These are phyloP conservation scores for Coccinonectria pachysandricola DNA, from an alignment of 2,329 filamentous ascomycete species.

Conservation along the genomic window DNA sequence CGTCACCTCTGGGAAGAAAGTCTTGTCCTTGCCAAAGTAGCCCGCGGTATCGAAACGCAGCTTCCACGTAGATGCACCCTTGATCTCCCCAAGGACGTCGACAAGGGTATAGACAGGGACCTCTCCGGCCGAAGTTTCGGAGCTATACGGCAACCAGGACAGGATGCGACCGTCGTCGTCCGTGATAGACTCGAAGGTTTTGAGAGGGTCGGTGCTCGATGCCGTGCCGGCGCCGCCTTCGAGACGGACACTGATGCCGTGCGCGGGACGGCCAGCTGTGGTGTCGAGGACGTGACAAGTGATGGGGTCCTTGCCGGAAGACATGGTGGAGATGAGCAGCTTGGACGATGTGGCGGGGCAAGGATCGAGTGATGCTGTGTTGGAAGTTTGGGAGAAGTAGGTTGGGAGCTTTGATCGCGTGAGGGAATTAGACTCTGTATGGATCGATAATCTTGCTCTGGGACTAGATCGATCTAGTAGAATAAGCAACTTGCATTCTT, in stretches of 20 bases:
- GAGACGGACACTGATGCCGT: constrained; percentile 56
- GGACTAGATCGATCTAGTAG: too few relatives aligned
- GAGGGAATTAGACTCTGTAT: too few relatives aligned
- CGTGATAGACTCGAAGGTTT: constrained; percentile 55
- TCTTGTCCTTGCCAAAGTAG: constrained; percentile 57
- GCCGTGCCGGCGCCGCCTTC: constrained; percentile 30
- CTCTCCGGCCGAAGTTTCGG: constrained; percentile 39
- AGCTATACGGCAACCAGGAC: constrained; percentile 53
- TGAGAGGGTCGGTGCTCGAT: constrained; percentile 25
- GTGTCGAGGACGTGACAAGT: constrained; percentile 86
- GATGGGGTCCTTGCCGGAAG: constrained; percentile 53
- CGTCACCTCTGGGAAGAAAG: constrained; percentile 50
- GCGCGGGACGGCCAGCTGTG: constrained; percentile 58
- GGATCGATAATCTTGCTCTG: too few relatives aligned
- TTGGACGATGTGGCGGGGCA: too few relatives aligned
- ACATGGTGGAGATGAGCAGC: too few relatives aligned
- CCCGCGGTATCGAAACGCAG: constrained; percentile 61
- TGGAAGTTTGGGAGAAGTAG: constrained; percentile 6
- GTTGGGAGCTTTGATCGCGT: too few relatives aligned
- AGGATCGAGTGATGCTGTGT: constrained; percentile 1
- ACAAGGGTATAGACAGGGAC: constrained; percentile 48
- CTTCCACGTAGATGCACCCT: constrained; percentile 48
- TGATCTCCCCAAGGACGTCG: constrained; percentile 39
- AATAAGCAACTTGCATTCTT: too few relatives aligned
- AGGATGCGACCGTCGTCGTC: constrained; percentile 68